Base-by-base conservation (phyloP, 192 early-diverging fungal genomes). In the Linnemannia schmuckeri region DNA sequence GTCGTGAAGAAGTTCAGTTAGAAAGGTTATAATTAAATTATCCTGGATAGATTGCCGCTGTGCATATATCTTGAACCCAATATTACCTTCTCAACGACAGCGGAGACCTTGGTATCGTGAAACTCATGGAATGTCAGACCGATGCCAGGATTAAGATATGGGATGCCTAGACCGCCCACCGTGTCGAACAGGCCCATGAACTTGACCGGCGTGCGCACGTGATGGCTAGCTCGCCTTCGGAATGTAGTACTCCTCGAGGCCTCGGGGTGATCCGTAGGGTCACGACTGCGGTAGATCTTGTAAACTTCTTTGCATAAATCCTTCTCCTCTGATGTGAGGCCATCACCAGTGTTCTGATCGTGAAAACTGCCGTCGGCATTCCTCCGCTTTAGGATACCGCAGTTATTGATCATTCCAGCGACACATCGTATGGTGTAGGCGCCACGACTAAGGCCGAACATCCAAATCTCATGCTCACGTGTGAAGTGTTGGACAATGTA, bases 401-500 rank as follows among this genome's bases (percentile, higher is more conserved):
- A 78, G 49, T 83, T 83, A 57, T 77, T 44, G 57, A 83, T 83
- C 82, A 83, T 78, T 20, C 82, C 82, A 22, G 30, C 76, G 44
- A 83, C 76, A 66, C 76, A 73, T 78, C 82, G 75, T 0, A 73
- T 57, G 30, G 71, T 83, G 55, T 83, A 83, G 20, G 55, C 70
- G 0, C 82, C 82, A 68, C 76, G 71, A 68, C 82, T 83, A 10
- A 73, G 68, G 10, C 82, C 82, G 47, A 83, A 78, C 80, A 83
- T 87, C 81, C 70, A 95, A 78, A 78, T 89, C 84, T 69, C 92
- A 15, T 44, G 69, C 5, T 38, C 10, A 49, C 18, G 22, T 1
- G 54, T 76, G 75, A 54, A 78, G 27, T 71, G 13, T 41, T 70
- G 27, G 24, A 71, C 77, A 78, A 78, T 78, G 70, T 78, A 78